Conservation (phyloP, 345 rosid genomes). For the Streptanthus diversifolius region DNA sequence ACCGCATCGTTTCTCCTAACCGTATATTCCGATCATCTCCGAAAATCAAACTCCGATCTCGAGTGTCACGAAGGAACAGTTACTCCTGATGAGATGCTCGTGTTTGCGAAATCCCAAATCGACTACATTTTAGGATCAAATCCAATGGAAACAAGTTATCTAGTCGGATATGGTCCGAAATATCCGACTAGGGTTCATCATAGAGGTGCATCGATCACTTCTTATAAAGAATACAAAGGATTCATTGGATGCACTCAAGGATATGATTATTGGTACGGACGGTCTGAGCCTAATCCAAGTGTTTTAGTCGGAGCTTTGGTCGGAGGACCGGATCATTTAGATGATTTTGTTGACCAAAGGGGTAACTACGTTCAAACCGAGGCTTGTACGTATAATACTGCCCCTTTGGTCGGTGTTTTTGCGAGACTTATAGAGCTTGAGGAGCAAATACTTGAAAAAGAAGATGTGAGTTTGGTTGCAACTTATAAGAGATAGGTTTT, state of each 20-base stretch:
- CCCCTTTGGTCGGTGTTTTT: conserved; percentile 65
- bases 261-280: conserved; percentile 50
- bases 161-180: conserved; percentile 70
- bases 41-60: conserved; percentile 37
- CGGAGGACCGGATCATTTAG: conserved; percentile 64
- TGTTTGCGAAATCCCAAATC: conserved; percentile 66
- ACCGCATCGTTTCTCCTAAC: conserved; percentile 77
- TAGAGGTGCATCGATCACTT: conserved; percentile 79
- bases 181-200: conserved; percentile 85
- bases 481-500: conserved; percentile 34
- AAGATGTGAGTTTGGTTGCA: conserved; percentile 45
- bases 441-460: conserved; percentile 33
- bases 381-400: conserved; percentile 55
- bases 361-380: conserved; percentile 52
- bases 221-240: conserved; percentile 66
- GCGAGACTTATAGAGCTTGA: conserved; percentile 58
- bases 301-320: conserved; percentile 64
- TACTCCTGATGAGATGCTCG: conserved; percentile 44
- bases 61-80: conserved; percentile 44
- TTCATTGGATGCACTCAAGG: conserved; percentile 98
- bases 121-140: conserved; percentile 84
- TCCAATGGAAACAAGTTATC: conserved; percentile 79
- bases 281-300: conserved; percentile 52
- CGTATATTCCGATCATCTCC: conserved; percentile 64
- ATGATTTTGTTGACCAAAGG: conserved; percentile 46